Evolutionary conservation across 2,329 filamentous ascomycete genomes (phyloP), one percentile per base, ranked within the genome.

Genomic region (Stagonosporopsis vannaccii): DNA sequence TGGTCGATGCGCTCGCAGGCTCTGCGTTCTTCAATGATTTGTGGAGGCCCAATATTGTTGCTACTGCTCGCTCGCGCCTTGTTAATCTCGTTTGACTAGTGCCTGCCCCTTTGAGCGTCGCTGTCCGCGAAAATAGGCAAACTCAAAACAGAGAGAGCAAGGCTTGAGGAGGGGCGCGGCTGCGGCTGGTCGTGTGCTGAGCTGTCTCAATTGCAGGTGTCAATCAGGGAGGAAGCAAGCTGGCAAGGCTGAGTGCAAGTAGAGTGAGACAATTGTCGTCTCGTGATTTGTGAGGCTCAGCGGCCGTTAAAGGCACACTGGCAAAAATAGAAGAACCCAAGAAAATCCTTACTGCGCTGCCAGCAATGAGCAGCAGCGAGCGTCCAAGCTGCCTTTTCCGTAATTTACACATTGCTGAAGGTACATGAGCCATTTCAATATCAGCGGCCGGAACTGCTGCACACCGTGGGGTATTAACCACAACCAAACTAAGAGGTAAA

Each of bases 371-470:
- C 50, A 58, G 63, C 67, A 71, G 71, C 65, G 57, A 65, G 66
- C 61, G 55, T 65, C 45, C 1, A 44, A 40, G 46, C 48, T 62
- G 61, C 52, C 65, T 62, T 66, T 69, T 65, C 65, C 70, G 54
- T 75, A 75, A 70, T 74, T 72, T 76, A 76, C 73, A 75, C 70
- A 71, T 73, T 71, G 72, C 67, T 70, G 71, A 72, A 71, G 69
- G 60, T 72, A 75, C 72, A 75, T 72, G 65, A 64, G 67, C 69
- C 66, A 56, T 61, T 60, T 39, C 45, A 42, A 61, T 68, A 60
- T 65, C 62, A 59, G 59, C 65, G 69, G 67, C 66, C 68, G 64
- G 63, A 65, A 70, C 67, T 60, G 60, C 58, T 59, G 66, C 59
- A 51, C 64, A 68, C 65, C 67, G 61, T 72, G 67, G 50, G 73